These are phyloP conservation scores for Volvox carteri DNA, from an alignment of 163 green algal genomes.

Conservation along the genomic window DNA sequence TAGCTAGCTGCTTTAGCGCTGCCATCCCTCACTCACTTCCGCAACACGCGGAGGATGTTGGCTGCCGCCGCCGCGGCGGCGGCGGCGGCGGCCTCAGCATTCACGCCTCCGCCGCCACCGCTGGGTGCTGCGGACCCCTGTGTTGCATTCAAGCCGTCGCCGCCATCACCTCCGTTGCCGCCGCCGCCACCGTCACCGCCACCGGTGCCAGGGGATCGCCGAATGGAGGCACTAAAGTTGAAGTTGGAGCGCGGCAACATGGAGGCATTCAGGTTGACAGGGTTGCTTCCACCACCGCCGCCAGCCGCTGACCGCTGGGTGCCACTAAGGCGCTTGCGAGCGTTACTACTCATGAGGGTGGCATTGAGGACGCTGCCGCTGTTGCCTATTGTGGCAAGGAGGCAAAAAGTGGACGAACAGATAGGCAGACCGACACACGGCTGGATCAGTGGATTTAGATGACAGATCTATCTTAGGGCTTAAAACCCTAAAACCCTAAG, in stretches of 20 bases:
- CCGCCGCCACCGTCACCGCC: neutral
- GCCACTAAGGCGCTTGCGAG: neutral
- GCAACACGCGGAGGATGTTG: conserved; percentile 52
- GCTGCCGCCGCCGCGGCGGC: neutral
- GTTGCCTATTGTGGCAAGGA: conserved; percentile 1
- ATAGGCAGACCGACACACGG: no score
- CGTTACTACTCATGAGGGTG: neutral
- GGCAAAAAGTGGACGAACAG: no score
- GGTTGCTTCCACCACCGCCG: neutral
- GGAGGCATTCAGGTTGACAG: conserved; percentile 53
- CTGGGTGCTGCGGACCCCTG: neutral
- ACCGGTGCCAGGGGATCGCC: neutral
- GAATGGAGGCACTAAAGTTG: conserved; percentile 23
- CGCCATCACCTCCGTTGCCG: neutral
- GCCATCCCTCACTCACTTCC: conserved; percentile 49
- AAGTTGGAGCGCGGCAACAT: conserved; percentile 26
- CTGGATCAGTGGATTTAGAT: no score
- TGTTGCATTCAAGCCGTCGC: conserved; percentile 20
- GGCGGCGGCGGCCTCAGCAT: neutral
- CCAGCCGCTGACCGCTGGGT: neutral
- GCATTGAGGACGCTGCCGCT: neutral
- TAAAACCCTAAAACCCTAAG: no score
- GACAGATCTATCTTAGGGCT: no score
- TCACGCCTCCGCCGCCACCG: neutral
- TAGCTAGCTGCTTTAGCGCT: no score